Base-by-base conservation (phyloP, 176 grass and related monocot species). In the Aechmea fasciata region DNA sequence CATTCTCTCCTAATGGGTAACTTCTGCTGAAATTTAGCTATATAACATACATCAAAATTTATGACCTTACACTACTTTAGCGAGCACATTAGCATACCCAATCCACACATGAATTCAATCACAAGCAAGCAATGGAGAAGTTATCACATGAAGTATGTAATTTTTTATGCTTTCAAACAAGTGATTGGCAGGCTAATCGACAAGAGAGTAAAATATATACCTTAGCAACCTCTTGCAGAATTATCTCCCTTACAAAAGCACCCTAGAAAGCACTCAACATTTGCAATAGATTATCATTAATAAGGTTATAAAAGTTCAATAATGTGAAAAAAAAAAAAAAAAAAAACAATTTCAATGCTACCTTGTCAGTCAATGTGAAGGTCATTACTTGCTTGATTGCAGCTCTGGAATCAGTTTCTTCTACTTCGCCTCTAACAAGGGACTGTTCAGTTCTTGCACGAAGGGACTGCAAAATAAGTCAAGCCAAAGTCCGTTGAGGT, bases 221-320 rank as follows among this genome's bases (percentile, higher is more conserved):
- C 86, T 97, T 97, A 54, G 93, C 82, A 68, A 97, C 80, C 74
- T 97, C 93, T 72, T 92, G 84, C 78, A 97, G 41, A 79, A 97
- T 86, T 79, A 97, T 87, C 77, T 97, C 93, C 74, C 88, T 97
- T 73, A 97, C 86, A 85, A 97, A 97, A 66, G 86, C 86, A 90
- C 89, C 93, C 93, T 97, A 75, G 20, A 87, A 73, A 89, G 10
- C 19, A 14, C 17, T 33, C 23, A 57, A 51, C 9, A 50, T 50
- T 62, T 1, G 4, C 12, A 41, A 70, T 67, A 73, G 50, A 73
- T 71, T n/a, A 63, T 49, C 51, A 68, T 64, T 74, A 12, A 47
- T 76, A 64, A 1, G 1, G 15, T n/a, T 66, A 17, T 48, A 11
- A 77, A 10, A 78, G 29, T 49, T 77, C 10, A 18, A 68, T 51